phyloP scores from a whole-genome alignment of 805 yeast genomes.

The Candida saitoana region DNA sequence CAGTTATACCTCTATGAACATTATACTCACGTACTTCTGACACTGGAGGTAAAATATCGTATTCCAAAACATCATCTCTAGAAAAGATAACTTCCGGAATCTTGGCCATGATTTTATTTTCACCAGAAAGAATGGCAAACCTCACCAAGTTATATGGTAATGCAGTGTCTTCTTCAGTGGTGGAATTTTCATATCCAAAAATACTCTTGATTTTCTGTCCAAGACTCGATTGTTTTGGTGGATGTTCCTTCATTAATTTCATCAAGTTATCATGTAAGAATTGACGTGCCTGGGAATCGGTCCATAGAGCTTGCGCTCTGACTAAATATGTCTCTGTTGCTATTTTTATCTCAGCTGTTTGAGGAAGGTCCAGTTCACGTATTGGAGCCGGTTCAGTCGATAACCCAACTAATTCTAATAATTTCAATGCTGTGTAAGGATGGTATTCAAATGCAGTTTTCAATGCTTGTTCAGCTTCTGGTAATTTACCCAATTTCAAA shows the following conservation, averaged over 20 bases:
- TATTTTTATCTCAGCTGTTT: slow-evolving; percentile 32
- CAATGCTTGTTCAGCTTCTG: slow-evolving; percentile 47
- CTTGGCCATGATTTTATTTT: slow-evolving; percentile 64
- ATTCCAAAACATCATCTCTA: slow-evolving; percentile 59
- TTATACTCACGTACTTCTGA: slow-evolving; percentile 32
- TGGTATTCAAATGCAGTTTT: slow-evolving; percentile 48
- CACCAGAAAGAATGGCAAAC: slow-evolving; percentile 68
- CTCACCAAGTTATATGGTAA: slow-evolving; percentile 63
- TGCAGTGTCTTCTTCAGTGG: slow-evolving; percentile 12
- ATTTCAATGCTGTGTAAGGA: slow-evolving; percentile 52
- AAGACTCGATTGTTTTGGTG: not conserved
- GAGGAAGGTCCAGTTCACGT: slow-evolving; percentile 18
- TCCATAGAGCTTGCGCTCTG: slow-evolving; percentile 55
- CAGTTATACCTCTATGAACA: slow-evolving; percentile 27
- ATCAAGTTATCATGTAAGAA: slow-evolving; percentile 46
- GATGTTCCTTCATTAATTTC: slow-evolving; percentile 13
- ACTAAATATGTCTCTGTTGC: slow-evolving; percentile 56
- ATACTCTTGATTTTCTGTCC: slow-evolving; percentile 1
- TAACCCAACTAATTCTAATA: slow-evolving; percentile 48
- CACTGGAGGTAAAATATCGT: slow-evolving; percentile 67
- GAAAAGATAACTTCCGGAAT: slow-evolving; percentile 62
- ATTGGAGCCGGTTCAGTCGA: slow-evolving; percentile 9
- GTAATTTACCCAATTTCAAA: slow-evolving; percentile 36
- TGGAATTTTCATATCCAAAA: slow-evolving; percentile 6
- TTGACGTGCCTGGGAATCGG: slow-evolving; percentile 39